Conservation (phyloP, 495 filamentous ascomycete genomes). For the Annulohypoxylon bovei region DNA sequence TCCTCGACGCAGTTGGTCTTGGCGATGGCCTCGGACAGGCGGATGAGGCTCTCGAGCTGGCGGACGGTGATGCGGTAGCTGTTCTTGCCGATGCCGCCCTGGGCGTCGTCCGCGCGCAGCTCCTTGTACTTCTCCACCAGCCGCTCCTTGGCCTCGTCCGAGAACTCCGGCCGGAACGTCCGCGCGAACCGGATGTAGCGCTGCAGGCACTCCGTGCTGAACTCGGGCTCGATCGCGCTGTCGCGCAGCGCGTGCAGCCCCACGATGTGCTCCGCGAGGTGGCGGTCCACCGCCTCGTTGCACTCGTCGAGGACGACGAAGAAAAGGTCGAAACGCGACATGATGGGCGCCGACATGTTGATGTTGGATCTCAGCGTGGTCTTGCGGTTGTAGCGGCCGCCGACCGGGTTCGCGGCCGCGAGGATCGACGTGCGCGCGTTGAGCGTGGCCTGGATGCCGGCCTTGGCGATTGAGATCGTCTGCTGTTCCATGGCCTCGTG, state of each 20-base stretch:
- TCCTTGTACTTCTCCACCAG: conserved; percentile 97
- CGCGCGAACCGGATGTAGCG: conserved; percentile 96
- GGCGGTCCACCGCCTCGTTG: conserved; percentile 88
- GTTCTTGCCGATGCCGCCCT: conserved; percentile 91
- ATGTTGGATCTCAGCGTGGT: conserved; percentile 92
- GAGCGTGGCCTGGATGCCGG: conserved; percentile 96
- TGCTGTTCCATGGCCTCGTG: conserved; percentile 99
- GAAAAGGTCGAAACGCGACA: conserved; percentile 99
- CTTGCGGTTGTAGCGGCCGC: conserved; percentile 96
- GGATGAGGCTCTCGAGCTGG: conserved; percentile 95
- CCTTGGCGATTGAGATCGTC: conserved; percentile 99
- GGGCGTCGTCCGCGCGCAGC: conserved; percentile 90
- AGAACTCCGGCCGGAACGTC: conserved; percentile 94
- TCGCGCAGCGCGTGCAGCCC: conserved; percentile 92
- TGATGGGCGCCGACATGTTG: conserved; percentile 98
- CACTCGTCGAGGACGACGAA: conserved; percentile 98
- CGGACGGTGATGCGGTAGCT: conserved; percentile 96
- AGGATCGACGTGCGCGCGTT: conserved; percentile 96
- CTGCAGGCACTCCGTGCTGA: conserved; percentile 96
- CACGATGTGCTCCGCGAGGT: conserved; percentile 93
- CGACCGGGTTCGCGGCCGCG: conserved; percentile 95
- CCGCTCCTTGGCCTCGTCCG: conserved; percentile 80
- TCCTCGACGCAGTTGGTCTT: conserved; percentile 97
- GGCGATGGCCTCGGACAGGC: conserved; percentile 92
- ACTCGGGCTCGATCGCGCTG: conserved; percentile 87